These are phyloP conservation scores for Cordyceps tenuipes DNA, from an alignment of 2,329 filamentous ascomycete genomes.

Conservation along the genomic window DNA sequence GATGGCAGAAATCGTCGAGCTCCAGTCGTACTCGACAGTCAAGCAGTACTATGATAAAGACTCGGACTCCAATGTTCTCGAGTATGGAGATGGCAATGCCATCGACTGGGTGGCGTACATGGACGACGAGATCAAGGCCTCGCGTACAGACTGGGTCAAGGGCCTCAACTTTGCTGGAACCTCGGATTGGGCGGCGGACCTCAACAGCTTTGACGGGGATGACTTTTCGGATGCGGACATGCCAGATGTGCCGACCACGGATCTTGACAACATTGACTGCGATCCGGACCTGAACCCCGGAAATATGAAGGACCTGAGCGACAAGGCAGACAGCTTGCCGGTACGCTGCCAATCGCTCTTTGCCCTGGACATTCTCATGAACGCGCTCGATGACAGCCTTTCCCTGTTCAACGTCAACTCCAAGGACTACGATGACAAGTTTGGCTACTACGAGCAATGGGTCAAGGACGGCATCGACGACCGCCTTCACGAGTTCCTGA, in stretches of 20 bases:
- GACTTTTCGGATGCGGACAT: not conserved
- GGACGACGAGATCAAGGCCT: conserved; percentile 12
- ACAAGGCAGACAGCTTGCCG: no score
- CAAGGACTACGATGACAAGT: not conserved
- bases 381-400: not conserved
- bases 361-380: not conserved
- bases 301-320: no score
- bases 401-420: not conserved
- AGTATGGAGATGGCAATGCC: not conserved
- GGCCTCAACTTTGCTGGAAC: conserved; percentile 14
- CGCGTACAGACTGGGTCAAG: not conserved
- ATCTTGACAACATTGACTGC: no score
- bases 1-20: conserved; percentile 23
- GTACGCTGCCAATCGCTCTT: not conserved
- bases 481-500: not conserved
- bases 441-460: not conserved
- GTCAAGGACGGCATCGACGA: not conserved
- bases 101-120: conserved; percentile 17
- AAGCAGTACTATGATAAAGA: not conserved
- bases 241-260: no score
- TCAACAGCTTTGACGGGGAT: conserved; percentile 6
- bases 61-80: not conserved
- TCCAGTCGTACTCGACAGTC: conserved; percentile 6
- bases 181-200: conserved; percentile 17
- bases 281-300: no score